Evolutionary conservation across 2,329 filamentous ascomycete genomes (phyloP).

Genomic region (Sclerotinia spermophila): DNA sequence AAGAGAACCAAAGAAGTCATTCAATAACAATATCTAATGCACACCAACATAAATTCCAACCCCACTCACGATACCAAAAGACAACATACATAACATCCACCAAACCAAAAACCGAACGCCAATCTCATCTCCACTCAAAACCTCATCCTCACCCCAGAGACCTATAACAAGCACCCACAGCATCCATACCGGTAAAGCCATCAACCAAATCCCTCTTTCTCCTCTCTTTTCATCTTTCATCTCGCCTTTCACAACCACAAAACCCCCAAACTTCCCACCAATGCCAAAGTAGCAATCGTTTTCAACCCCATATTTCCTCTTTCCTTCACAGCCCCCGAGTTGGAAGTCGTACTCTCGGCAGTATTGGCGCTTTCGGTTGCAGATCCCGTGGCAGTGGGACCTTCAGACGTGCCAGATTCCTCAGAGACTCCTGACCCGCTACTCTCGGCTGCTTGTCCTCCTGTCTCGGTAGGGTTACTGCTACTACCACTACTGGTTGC

Average conservation of each 20-base stretch:
- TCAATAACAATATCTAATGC: neutral
- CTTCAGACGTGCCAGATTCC: neutral
- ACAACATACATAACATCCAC: slow-evolving; percentile 9
- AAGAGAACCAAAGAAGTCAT: neutral
- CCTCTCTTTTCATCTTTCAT: neutral
- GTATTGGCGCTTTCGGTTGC: neutral
- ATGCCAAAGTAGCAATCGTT: neutral
- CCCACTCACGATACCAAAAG: neutral
- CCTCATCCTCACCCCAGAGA: neutral
- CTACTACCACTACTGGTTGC: neutral
- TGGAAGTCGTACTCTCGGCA: neutral
- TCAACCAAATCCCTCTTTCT: neutral
- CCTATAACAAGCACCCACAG: neutral
- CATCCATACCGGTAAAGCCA: slow-evolving; percentile 3
- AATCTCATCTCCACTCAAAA: neutral
- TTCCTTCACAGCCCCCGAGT: neutral
- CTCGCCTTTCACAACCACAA: slow-evolving; percentile 11
- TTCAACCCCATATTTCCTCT: slow-evolving; percentile 8
- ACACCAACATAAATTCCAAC: neutral
- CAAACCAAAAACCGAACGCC: neutral
- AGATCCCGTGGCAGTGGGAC: neutral
- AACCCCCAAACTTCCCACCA: slow-evolving; percentile 6
- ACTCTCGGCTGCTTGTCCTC: neutral
- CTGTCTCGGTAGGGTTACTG: neutral
- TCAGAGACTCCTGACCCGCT: neutral